Conservation (phyloP, 345 rosid species). For the Physaria fendleri region DNA sequence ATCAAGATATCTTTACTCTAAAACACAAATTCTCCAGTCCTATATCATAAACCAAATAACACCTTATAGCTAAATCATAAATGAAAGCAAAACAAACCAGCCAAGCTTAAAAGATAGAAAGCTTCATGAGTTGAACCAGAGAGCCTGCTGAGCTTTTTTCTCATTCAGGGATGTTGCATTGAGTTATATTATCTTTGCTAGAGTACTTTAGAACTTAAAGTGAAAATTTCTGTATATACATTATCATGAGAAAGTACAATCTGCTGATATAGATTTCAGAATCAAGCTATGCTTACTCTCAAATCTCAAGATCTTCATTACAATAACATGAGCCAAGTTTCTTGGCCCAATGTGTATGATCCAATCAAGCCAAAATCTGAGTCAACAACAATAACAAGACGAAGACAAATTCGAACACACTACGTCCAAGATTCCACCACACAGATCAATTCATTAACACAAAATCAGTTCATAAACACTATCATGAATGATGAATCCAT, state of each 20-base stretch:
- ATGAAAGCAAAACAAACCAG: background rate
- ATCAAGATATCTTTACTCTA: too few relatives aligned
- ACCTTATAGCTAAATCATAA: too few relatives aligned
- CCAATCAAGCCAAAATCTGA: background rate
- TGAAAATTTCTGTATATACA: background rate
- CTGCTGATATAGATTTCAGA: background rate
- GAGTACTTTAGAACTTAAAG: background rate
- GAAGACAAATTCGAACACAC: background rate
- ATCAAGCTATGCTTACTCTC: background rate
- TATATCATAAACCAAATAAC: too few relatives aligned
- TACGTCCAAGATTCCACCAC: background rate
- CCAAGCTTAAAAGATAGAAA: background rate
- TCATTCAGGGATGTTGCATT: background rate
- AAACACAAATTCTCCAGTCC: too few relatives aligned
- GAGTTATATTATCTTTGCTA: background rate
- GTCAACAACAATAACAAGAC: background rate
- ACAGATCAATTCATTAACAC: background rate
- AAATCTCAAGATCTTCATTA: background rate
- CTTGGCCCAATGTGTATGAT: constrained; percentile 10
- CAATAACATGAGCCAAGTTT: background rate
- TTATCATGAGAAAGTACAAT: background rate
- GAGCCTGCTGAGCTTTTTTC: background rate
- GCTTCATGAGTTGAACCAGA: background rate
- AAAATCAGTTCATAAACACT: background rate
- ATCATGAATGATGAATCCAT: background rate